Conservation (phyloP, 176 grass and related monocot species). For the Musa troglodytarum region DNA sequence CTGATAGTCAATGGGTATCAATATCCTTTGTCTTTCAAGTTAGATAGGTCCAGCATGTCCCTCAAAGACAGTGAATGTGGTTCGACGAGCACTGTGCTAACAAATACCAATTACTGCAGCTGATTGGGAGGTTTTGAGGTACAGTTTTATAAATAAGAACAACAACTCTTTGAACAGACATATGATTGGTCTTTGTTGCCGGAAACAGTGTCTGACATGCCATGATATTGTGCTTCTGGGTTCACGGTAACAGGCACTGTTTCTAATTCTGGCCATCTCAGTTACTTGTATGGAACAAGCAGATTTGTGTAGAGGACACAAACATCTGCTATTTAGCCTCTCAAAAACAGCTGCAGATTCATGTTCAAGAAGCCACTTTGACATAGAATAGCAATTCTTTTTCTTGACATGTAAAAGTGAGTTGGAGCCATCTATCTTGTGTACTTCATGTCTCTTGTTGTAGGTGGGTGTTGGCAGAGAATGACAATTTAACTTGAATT, state of each 20-base stretch:
- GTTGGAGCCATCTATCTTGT: background rate
- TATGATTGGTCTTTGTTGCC: background rate
- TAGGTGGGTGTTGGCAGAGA: background rate
- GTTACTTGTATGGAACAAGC: background rate
- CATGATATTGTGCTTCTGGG: background rate
- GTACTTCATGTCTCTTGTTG: background rate
- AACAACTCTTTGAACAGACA: background rate
- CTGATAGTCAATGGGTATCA: slow-evolving; percentile 29
- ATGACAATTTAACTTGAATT: background rate
- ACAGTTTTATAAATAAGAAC: too few species aligned
- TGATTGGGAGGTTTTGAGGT: slow-evolving; percentile 59
- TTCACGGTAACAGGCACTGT: background rate
- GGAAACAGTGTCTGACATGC: background rate
- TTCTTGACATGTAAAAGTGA: slow-evolving; percentile 3
- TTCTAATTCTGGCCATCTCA: background rate
- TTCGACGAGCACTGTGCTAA: slow-evolving; percentile 69
- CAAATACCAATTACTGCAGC: slow-evolving; percentile 43
- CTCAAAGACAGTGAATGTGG: slow-evolving; percentile 81
- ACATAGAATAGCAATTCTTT: background rate
- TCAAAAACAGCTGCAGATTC: background rate
- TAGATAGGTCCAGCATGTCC: slow-evolving; percentile 57
- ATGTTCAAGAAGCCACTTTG: background rate
- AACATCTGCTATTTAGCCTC: background rate
- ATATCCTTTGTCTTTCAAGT: slow-evolving; percentile 53
- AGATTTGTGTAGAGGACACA: background rate